Evolutionary conservation across 148 eudicot genomes (phyloP), one percentile per base, ranked within the genome.

Genomic region (Amaranthus cruentus): DNA sequence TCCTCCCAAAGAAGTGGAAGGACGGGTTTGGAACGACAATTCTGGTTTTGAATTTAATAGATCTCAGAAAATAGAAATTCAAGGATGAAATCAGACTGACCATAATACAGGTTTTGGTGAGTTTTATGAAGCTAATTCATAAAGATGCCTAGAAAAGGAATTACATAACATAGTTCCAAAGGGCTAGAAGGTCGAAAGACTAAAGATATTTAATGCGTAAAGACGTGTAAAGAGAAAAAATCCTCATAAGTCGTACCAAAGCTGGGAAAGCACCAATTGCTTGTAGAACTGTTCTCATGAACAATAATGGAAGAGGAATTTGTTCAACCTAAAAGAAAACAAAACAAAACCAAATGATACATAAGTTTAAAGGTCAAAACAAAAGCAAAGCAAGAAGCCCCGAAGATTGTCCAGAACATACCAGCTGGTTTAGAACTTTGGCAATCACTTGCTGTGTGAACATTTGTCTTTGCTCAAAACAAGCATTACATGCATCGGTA

Each of bases 261-360:
- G 94, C 86, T 47, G 99, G 97, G 81, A 90, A 95, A 80, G 97
- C 97, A 69, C 94, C 96, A 57, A 90, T 87, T 66, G 99, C 91
- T 81, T 95, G 99, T 73, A 95, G 81, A 50, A 95, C 99, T 65
- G 99, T 91, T 11, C 99, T 89, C 99, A 95, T 95, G 83, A 95
- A 95, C 72, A 95, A 73, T 55, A 95, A 69, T 15, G 99, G 97
- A 70, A 90, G 96, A 75, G 99, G 99, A 84, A 88, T 95, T 84
- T 91, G 99, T 80, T 90, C 97, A 81, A 95, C 99, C 99, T 95
- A 88, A 53, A 69, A 47, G 6, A 56, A 21, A n/a, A 57, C 61
- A 56, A 69, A 62, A 49, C 46, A 50, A 7, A 21, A 49, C 18
- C 54, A 38, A 65, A 18, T 2, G 63, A 28, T 71, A 53, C 13